These are phyloP conservation scores for Echinosophora koreensis DNA, from an alignment of 306 rosid species.

Conservation along the genomic window DNA sequence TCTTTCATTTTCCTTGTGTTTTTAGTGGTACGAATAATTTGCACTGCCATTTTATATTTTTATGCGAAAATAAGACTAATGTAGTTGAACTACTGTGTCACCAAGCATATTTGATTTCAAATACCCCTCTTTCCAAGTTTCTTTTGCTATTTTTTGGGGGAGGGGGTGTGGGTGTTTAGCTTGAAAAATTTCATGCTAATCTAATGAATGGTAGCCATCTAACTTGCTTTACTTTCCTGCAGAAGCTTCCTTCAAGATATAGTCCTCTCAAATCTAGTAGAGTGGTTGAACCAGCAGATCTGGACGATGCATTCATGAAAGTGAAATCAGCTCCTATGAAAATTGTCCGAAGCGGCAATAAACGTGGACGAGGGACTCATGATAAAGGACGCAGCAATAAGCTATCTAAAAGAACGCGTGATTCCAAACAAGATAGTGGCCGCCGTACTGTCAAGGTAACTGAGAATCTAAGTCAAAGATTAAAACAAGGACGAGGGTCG, in stretches of 20 bases:
- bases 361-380: constrained; percentile 68
- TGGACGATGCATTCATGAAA: constrained; percentile 53
- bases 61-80: background rate
- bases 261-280: constrained; percentile 58
- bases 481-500: constrained; percentile 61
- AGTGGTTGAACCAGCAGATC: constrained; percentile 55
- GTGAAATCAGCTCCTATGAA: constrained; percentile 57
- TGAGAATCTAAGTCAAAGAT: constrained; percentile 58
- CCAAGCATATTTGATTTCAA: constrained; percentile 14
- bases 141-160: constrained; percentile 19
- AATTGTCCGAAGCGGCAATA: constrained; percentile 57
- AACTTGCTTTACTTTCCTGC: constrained; percentile 49
- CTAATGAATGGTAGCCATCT: constrained; percentile 7
- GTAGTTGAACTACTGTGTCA: constrained; percentile 5
- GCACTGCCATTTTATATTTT: constrained; percentile 7
- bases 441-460: constrained; percentile 51
- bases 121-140: background rate
- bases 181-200: constrained; percentile 6
- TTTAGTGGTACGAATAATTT: background rate
- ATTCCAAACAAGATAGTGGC: constrained; percentile 51
- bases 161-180: constrained; percentile 6
- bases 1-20: background rate
- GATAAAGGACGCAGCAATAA: constrained; percentile 72
- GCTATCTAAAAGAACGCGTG: constrained; percentile 52
- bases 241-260: constrained; percentile 75